Conservation (phyloP, 2,329 filamentous ascomycete species). For the Pseudogymnoascus sp. region DNA sequence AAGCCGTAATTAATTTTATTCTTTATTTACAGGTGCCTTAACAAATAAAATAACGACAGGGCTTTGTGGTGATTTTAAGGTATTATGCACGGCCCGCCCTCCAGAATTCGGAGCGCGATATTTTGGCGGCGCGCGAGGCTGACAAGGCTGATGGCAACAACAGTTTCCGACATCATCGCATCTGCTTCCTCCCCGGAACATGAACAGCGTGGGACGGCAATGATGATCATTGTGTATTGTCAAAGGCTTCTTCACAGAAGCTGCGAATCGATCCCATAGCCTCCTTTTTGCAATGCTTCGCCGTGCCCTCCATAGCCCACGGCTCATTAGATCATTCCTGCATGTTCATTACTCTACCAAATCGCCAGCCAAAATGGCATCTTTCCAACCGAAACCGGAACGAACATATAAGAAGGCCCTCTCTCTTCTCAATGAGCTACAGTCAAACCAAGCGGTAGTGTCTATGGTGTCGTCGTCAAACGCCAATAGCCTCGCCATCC, state of each 20-base stretch:
- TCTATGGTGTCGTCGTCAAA: neutral
- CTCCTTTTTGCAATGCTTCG: neutral
- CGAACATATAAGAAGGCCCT: neutral
- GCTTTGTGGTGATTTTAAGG: neutral
- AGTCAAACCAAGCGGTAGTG: neutral
- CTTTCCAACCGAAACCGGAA: neutral
- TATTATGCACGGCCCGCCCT: neutral
- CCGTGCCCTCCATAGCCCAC: neutral
- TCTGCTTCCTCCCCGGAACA: neutral
- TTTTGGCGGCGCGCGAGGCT: neutral
- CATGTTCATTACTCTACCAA: neutral
- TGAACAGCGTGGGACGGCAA: neutral
- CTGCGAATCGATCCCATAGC: neutral
- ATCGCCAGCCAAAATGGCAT: neutral
- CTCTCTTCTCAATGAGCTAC: neutral
- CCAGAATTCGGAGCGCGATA: neutral
- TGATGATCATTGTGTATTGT: neutral
- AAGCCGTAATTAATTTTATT: neutral
- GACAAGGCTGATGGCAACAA: neutral
- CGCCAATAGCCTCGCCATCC: constrained; percentile 24
- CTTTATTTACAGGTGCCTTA: too few relatives aligned
- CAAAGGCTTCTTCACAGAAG: neutral
- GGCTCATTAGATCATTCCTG: neutral
- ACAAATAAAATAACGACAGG: too few relatives aligned
- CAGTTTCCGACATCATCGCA: neutral